These are phyloP conservation scores for Scheffersomyces lignosus DNA, from an alignment of 805 yeast genomes.

Conservation along the genomic window DNA sequence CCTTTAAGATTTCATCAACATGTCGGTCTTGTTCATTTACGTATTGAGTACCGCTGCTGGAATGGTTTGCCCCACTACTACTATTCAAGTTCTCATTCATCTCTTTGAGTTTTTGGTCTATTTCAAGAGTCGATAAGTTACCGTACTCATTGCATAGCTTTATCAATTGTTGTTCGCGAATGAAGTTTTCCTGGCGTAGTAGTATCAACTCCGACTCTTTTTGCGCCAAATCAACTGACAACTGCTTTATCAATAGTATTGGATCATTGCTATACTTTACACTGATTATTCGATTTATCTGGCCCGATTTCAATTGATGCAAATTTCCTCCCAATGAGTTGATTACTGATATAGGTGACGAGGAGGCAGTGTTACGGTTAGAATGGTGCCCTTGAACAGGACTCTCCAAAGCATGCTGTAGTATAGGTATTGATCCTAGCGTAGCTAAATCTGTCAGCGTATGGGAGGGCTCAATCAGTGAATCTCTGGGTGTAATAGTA, in stretches of 20 bases:
- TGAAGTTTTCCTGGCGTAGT: constrained; percentile 30
- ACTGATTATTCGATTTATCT: constrained; percentile 19
- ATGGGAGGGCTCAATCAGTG: too few species aligned
- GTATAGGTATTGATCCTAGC: too few species aligned
- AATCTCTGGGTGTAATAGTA: too few species aligned
- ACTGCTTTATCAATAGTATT: constrained; percentile 40
- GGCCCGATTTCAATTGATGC: constrained; percentile 6
- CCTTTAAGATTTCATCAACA: constrained; percentile 21
- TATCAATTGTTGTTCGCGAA: constrained; percentile 33
- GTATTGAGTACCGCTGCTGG: not conserved
- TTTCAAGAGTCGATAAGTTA: constrained; percentile 32
- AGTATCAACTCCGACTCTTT: constrained; percentile 48
- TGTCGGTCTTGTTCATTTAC: constrained; percentile 1
- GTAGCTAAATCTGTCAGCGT: too few species aligned
- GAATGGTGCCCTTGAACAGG: too few species aligned
- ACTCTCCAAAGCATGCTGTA: too few species aligned
- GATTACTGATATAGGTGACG: not conserved
- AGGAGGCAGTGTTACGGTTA: not conserved
- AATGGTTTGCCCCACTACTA: not conserved
- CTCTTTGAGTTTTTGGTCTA: constrained; percentile 29
- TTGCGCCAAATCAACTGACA: constrained; percentile 47
- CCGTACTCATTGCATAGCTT: constrained; percentile 37
- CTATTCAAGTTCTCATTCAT: constrained; percentile 1
- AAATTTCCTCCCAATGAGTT: constrained; percentile 14
- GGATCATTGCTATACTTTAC: constrained; percentile 28